These are phyloP conservation scores for Coemansia brasiliensis DNA, from an alignment of 192 early-diverging fungal genomes.

Conservation along the genomic window DNA sequence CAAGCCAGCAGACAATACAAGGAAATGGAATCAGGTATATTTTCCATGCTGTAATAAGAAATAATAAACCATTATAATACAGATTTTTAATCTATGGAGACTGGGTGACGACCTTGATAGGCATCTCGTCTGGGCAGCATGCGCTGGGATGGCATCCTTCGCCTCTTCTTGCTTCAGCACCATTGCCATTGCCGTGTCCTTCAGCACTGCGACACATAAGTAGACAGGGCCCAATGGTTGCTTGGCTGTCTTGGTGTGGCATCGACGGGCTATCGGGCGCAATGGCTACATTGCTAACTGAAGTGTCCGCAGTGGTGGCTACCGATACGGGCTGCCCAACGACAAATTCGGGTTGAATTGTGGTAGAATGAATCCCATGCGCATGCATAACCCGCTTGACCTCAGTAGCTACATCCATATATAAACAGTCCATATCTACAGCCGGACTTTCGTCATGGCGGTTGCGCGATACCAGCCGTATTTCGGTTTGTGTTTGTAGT, in stretches of 20 bases:
- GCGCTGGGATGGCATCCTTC: constrained; percentile 38
- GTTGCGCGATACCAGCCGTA: constrained; percentile 36
- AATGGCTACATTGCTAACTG: constrained; percentile 41
- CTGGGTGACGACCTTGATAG: constrained; percentile 38
- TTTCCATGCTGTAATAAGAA: constrained; percentile 22
- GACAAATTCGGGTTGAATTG: constrained; percentile 90
- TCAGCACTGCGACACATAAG: constrained; percentile 19
- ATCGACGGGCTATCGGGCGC: constrained; percentile 15
- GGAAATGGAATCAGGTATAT: constrained; percentile 44
- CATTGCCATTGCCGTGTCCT: too few relatives aligned
- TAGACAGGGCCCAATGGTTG: constrained; percentile 47
- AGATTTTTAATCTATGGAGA: background rate
- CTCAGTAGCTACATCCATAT: constrained; percentile 67
- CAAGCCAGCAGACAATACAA: constrained; percentile 51
- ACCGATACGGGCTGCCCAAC: constrained; percentile 43
- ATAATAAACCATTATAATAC: constrained; percentile 2
- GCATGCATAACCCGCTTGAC: constrained; percentile 79
- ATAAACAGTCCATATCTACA: constrained; percentile 58
- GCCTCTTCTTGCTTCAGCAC: constrained; percentile 5
- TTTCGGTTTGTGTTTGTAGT: constrained; percentile 11
- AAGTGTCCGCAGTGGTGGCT: constrained; percentile 22
- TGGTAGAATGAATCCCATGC: constrained; percentile 83
- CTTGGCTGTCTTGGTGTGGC: constrained; percentile 16
- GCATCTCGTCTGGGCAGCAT: constrained; percentile 49
- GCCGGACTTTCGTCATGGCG: constrained; percentile 16